phyloP scores from a whole-genome alignment of 2,329 filamentous ascomycete species.

The Kalaharituber pfeilii region DNA sequence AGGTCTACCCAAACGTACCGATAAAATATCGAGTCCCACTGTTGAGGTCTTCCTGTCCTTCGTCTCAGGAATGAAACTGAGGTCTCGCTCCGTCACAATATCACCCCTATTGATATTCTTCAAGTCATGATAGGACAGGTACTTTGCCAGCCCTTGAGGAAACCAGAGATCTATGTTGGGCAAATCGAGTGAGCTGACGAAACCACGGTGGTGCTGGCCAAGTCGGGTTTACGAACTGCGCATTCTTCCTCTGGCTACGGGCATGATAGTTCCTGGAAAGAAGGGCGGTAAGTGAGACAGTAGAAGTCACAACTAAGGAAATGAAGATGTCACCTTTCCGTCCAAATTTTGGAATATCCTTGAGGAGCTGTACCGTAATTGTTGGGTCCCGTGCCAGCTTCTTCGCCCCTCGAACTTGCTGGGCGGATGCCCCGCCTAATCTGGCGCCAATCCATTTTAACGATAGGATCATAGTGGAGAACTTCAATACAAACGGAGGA shows the following conservation, averaged over 20 bases:
- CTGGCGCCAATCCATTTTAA: no score
- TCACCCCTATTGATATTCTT: slow-evolving; percentile 32
- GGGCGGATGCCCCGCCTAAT: slow-evolving; percentile 3
- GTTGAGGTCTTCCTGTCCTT: slow-evolving; percentile 12
- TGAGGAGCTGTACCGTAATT: slow-evolving; percentile 35
- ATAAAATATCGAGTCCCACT: slow-evolving; percentile 8
- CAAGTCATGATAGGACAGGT: slow-evolving; percentile 32
- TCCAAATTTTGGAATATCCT: slow-evolving; percentile 38
- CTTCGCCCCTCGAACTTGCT: slow-evolving; percentile 31
- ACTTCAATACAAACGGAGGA: no score
- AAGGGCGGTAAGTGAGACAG: not conserved
- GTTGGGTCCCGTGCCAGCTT: slow-evolving; percentile 29
- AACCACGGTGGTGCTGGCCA: slow-evolving; percentile 11
- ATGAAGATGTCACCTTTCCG: slow-evolving; percentile 27
- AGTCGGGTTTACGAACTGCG: slow-evolving; percentile 26
- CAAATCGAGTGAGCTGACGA: slow-evolving; percentile 12
- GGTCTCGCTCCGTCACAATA: slow-evolving; percentile 32
- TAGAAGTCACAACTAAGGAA: no score
- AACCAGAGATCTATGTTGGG: slow-evolving; percentile 31
- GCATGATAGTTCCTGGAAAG: slow-evolving; percentile 34
- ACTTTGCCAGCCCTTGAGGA: slow-evolving; percentile 35
- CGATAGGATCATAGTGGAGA: no score
- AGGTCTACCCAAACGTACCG: slow-evolving; percentile 3
- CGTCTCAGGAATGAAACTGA: slow-evolving; percentile 26
- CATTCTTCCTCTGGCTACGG: slow-evolving; percentile 37